Base-by-base conservation (phyloP, 441 rosid species). In the Croton laevigatus region DNA sequence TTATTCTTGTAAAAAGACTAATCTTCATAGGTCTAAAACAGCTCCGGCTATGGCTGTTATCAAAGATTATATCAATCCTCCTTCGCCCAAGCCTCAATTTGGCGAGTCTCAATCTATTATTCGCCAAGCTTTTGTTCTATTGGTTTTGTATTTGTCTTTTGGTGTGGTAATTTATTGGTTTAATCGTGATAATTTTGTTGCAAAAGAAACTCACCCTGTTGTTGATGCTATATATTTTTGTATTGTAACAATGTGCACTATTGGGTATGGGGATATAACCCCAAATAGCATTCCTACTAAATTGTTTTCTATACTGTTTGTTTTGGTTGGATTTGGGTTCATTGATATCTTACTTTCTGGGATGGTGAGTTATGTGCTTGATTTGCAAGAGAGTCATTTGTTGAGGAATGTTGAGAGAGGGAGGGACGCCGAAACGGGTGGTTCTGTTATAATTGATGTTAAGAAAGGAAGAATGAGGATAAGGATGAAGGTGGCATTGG, bases 401-500 rank as follows among this genome's bases (percentile, higher is more conserved):
- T 73, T 91, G 74, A 87, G 87, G 73, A 81, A 87, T 66, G 87
- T 83, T 49, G 80, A 85, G 80, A 65, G 77, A 42, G 82, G 74
- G 12, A 78, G 62, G 16, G 72, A 81, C 17, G 82, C 71, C 59
- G 80, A 89, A 16, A 59, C 80, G 0, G 75, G 73, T 0, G 82
- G 78, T 10, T 84, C 91, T 6, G 87, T 83, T 76, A 87, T 95
- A 57, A 76, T 95, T 46, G 98, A 95, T 85, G 85, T 92, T 61
- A 89, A 89, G 81, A 95, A 93, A 74, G 99, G 99, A 34, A 88
- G 99, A 73, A 89, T 93, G 95, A 88, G 98, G 85, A 95, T 95
- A 55, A 82, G 99, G 75, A 87, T 88, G 91, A 95, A 91, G 90
- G 99, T 95, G 49, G 96, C 78, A 20, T 80, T 95, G 72, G 99